phyloP scores from a whole-genome alignment of 2,329 filamentous ascomycete genomes.

The Malbranchea zuffiana region DNA sequence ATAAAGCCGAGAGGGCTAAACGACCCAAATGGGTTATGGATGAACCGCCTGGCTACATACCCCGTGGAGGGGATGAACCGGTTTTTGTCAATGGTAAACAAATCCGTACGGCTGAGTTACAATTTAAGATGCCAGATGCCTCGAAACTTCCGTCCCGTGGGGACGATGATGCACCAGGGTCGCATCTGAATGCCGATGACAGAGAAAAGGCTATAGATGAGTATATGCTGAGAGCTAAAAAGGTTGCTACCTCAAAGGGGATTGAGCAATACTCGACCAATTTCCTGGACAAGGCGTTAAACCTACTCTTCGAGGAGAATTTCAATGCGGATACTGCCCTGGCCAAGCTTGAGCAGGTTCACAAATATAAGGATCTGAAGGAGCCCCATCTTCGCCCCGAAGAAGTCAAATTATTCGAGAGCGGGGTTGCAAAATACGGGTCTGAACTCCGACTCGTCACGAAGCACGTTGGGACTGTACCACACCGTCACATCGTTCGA shows the following conservation, averaged over 20 bases:
- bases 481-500: slow-evolving; percentile 69
- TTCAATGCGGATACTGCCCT: slow-evolving; percentile 64
- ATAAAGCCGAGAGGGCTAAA: slow-evolving; percentile 66
- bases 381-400: slow-evolving; percentile 69
- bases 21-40: slow-evolving; percentile 91
- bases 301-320: slow-evolving; percentile 58
- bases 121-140: slow-evolving; percentile 64
- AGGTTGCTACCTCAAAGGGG: slow-evolving; percentile 55
- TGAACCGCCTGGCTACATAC: slow-evolving; percentile 74
- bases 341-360: slow-evolving; percentile 54
- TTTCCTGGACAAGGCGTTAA: slow-evolving; percentile 70
- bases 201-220: slow-evolving; percentile 55
- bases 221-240: slow-evolving; percentile 62
- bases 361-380: slow-evolving; percentile 61
- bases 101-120: slow-evolving; percentile 59
- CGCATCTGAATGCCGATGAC: slow-evolving; percentile 27
- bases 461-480: slow-evolving; percentile 68
- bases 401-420: slow-evolving; percentile 84
- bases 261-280: slow-evolving; percentile 71
- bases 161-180: slow-evolving; percentile 30
- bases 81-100: slow-evolving; percentile 53
- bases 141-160: slow-evolving; percentile 38
- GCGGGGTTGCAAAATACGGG: slow-evolving; percentile 78
- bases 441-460: slow-evolving; percentile 78
- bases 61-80: slow-evolving; percentile 67